Base-by-base conservation (phyloP, 2,329 filamentous ascomycete genomes). In the Zarea fungicola region DNA sequence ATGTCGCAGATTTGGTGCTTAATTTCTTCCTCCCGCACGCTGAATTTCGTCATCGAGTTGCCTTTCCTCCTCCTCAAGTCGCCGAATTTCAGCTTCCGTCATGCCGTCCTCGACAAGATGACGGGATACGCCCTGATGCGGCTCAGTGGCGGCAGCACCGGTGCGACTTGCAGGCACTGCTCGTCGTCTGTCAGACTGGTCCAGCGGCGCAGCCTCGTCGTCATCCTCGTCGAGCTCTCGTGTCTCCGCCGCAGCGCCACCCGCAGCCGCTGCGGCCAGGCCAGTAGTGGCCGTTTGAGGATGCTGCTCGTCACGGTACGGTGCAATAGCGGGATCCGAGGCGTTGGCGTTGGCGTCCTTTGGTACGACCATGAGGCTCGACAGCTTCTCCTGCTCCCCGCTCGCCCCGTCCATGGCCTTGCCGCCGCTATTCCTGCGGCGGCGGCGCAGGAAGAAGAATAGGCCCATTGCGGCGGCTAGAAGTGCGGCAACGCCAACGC, bases 91-190 rank as follows among this genome's bases (percentile, higher is more conserved):
- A 0, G 75, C 77, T 8, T 68, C 66, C 41, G 78, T 80, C 78
- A 82, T 82, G 42, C 76, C 75, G n/a, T 80, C 77, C 57, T 82
- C 78, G 5, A 80, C 73, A 28, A 82, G 62, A 52, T 79, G 76
- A 16, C 62, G 57, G 7, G 65, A 57, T 39, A 67, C 61, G 45
- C 61, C 65, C 50, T 60, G 61, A 2, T 60, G 62, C 19, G 62
- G 62, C 37, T n/a, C n/a, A n/a, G n/a, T n/a, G n/a, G 55, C 25
- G 16, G 25, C 56, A 18, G 55, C 51, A 40, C 54, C 54, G 23
- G 55, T 49, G 42, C 48, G 50, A 18, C 44, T 51, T 42, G 43
- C 50, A 35, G 29, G 19, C 14, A 14, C 26, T 14, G 40, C 6
- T 34, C 11, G 37, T 19, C 39, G 1, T 26, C 6, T 25, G 6